A percentile compares a stretch with the other conserved stretches of the same genome.
phyloP scores from a whole-genome alignment of 257 asterid genomes.

The Thymus quinquecostatus region DNA sequence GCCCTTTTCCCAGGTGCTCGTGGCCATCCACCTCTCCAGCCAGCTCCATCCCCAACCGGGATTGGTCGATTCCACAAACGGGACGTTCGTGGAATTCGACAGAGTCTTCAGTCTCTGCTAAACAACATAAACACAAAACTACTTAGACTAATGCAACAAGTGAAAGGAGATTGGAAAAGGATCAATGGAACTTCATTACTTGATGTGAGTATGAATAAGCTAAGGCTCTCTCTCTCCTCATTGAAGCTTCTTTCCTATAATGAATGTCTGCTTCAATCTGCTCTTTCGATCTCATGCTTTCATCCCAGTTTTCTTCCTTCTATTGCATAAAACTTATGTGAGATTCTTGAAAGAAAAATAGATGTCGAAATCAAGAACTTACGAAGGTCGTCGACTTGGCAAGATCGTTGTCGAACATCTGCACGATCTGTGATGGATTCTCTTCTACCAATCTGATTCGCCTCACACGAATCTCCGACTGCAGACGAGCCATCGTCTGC shows the following conservation, averaged over 20 bases:
- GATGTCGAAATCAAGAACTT: conserved; percentile 18
- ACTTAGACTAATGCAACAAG: background rate
- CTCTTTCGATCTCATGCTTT: conserved; percentile 63
- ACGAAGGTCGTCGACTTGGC: conserved; percentile 54
- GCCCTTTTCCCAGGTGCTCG: conserved; percentile 63
- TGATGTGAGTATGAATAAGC: conserved; percentile 80
- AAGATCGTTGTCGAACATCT: conserved; percentile 58
- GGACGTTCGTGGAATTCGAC: conserved; percentile 43
- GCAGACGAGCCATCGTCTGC: conserved; percentile 78
- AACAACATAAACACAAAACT: background rate
- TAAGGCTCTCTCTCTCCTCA: conserved; percentile 79
- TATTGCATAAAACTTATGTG: conserved; percentile 11
- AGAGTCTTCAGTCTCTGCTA: conserved; percentile 58
- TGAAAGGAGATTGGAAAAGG: background rate
- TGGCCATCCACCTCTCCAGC: conserved; percentile 89
- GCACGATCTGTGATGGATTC: conserved; percentile 56
- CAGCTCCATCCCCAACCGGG: conserved; percentile 95
- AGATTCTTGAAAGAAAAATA: no score
- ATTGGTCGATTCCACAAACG: conserved; percentile 65
- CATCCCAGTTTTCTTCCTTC: conserved; percentile 66
- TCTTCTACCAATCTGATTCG: conserved; percentile 60
- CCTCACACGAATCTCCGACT: conserved; percentile 66
- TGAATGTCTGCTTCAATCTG: conserved; percentile 58
- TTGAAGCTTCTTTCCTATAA: conserved; percentile 63
- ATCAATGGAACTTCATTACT: conserved; percentile 35